Percentiles rank a stretch among this genome's conserved stretches.
phyloP scores from a whole-genome alignment of 2,329 filamentous ascomycete species.

The Colletotrichum navitas region DNA sequence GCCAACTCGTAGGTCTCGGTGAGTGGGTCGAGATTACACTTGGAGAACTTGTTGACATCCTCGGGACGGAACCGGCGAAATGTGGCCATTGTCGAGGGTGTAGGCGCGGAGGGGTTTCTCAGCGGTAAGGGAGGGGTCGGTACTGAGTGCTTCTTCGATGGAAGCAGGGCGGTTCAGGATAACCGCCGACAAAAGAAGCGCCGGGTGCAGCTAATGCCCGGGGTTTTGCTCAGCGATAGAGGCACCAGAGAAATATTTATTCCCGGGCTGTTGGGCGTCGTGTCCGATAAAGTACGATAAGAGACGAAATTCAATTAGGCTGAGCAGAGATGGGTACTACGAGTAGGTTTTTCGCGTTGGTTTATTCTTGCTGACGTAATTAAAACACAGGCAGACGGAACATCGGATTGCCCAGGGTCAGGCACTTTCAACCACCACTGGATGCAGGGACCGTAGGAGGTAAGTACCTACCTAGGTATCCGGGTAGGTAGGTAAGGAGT shows the following conservation, averaged over 20 bases:
- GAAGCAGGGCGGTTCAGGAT: not conserved
- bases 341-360: not conserved
- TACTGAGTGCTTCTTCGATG: not conserved
- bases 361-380: constrained; percentile 9
- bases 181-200: not conserved
- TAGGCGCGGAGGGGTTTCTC: not conserved
- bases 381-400: not conserved
- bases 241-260: not conserved
- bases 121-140: constrained; percentile 13
- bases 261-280: not conserved
- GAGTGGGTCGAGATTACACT: constrained; percentile 94
- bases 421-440: too few species aligned
- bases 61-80: constrained; percentile 87
- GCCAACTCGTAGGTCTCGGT: constrained; percentile 98
- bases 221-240: not conserved
- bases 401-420: not conserved
- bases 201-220: not conserved
- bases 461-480: not conserved
- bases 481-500: not conserved
- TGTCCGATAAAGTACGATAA: constrained; percentile 4
- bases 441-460: constrained; percentile 9
- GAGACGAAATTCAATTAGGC: not conserved
- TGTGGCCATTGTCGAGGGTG: constrained; percentile 70
- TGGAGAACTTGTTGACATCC: constrained; percentile 90
- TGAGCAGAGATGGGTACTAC: not conserved